phyloP scores from a whole-genome alignment of 768 basidiomycete species.

The Auriscalpium microsporum region DNA sequence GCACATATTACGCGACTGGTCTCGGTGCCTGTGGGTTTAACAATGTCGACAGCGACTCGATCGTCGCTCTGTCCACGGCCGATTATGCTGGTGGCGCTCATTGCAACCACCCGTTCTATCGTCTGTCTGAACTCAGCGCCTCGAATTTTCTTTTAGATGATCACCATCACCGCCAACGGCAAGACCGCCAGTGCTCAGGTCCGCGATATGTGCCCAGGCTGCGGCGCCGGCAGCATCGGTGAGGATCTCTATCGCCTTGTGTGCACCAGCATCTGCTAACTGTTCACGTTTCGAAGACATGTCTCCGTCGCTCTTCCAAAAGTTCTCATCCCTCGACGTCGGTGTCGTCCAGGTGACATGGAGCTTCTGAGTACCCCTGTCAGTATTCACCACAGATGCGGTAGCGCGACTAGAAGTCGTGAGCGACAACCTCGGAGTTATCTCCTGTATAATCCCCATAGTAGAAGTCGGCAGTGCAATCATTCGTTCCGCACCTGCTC shows the following conservation, averaged over 20 bases:
- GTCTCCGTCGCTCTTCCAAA: constrained; percentile 52
- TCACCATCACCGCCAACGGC: constrained; percentile 51
- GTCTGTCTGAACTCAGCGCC: neutral
- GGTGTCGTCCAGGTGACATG: constrained; percentile 49
- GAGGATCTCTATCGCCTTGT: constrained; percentile 14
- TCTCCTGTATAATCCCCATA: too few relatives aligned
- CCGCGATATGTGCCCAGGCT: constrained; percentile 53
- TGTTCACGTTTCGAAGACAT: constrained; percentile 38
- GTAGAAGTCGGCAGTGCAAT: too few relatives aligned
- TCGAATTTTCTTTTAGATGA: constrained; percentile 17
- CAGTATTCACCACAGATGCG: too few relatives aligned
- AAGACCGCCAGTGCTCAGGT: constrained; percentile 40
- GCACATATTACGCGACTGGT: constrained; percentile 56
- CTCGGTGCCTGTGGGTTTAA: constrained; percentile 56
- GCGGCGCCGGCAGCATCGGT: constrained; percentile 50
- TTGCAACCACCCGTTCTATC: constrained; percentile 36
- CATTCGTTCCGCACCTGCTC: too few relatives aligned
- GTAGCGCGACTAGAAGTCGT: too few relatives aligned
- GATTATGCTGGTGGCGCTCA: constrained; percentile 48
- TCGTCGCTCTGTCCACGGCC: constrained; percentile 52
- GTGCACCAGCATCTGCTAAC: neutral
- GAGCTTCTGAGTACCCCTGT: constrained; percentile 15
- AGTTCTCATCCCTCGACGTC: constrained; percentile 36
- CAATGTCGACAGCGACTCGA: constrained; percentile 40
- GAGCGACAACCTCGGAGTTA: too few relatives aligned